phyloP scores from a whole-genome alignment of 306 rosid genomes.

The Rosa lucieae region DNA sequence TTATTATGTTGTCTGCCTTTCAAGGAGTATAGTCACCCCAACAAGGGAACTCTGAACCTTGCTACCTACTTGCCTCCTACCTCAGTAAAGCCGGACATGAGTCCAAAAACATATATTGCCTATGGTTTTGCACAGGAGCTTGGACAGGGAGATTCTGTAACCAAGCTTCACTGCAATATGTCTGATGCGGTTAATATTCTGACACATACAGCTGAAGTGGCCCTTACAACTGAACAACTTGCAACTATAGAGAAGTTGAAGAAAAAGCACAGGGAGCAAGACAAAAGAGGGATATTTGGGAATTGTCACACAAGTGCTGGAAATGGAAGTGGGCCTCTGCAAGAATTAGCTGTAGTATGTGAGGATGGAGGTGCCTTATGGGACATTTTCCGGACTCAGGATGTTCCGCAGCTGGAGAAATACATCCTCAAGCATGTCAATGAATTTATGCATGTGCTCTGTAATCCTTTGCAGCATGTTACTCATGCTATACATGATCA shows the following conservation, averaged over 20 bases:
- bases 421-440: constrained; percentile 65
- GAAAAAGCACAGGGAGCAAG: constrained; percentile 50
- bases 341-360: background rate
- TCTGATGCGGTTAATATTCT: constrained; percentile 81
- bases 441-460: constrained; percentile 68
- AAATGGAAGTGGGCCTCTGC: background rate
- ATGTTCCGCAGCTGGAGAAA: constrained; percentile 67
- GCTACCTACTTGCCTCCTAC: constrained; percentile 34
- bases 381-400: constrained; percentile 89
- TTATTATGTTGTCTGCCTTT: constrained; percentile 67
- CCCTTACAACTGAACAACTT: constrained; percentile 11
- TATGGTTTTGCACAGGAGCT: constrained; percentile 77
- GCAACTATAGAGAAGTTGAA: constrained; percentile 32
- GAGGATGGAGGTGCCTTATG: constrained; percentile 67
- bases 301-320: background rate
- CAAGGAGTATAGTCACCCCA: constrained; percentile 70
- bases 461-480: constrained; percentile 60
- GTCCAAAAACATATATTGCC: constrained; percentile 89
- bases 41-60: constrained; percentile 49
- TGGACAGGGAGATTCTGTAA: constrained; percentile 91
- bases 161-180: constrained; percentile 92
- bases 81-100: constrained; percentile 68
- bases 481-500: constrained; percentile 73
- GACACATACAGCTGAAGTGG: constrained; percentile 58
- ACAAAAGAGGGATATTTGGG: constrained; percentile 44